Conservation (phyloP, 2,329 filamentous ascomycete genomes). For the Dothideomycetidae sp. region DNA sequence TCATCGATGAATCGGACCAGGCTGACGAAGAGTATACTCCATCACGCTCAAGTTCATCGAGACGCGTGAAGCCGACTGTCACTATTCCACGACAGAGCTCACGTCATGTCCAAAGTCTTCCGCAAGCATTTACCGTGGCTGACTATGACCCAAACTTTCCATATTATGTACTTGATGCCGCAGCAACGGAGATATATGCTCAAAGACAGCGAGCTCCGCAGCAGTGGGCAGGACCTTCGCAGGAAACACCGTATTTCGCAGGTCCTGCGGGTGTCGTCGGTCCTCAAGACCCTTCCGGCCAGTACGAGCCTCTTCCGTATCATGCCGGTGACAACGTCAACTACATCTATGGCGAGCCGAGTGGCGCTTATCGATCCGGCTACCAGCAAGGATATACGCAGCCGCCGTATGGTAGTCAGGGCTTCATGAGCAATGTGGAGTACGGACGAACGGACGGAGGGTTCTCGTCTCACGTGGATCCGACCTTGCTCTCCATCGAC, state of each 20-base stretch:
- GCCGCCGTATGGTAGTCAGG: too few relatives aligned
- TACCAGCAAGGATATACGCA: not conserved
- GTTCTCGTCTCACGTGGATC: not conserved
- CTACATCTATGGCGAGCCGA: not conserved
- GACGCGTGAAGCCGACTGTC: too few relatives aligned
- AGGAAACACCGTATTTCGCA: too few relatives aligned
- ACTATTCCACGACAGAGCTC: conserved; percentile 2
- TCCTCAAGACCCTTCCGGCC: too few relatives aligned
- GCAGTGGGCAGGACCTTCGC: too few relatives aligned
- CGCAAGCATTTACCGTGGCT: conserved; percentile 1
- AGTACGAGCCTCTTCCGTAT: conserved; percentile 12
- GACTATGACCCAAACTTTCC: conserved; percentile 5
- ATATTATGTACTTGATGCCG: too few relatives aligned
- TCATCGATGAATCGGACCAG: conserved; percentile 22
- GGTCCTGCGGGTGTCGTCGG: too few relatives aligned
- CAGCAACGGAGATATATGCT: too few relatives aligned
- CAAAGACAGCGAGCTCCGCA: too few relatives aligned
- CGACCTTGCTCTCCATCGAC: conserved; percentile 2
- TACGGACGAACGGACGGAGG: too few relatives aligned
- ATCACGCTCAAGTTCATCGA: too few relatives aligned
- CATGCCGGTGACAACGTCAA: not conserved
- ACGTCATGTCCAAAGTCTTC: not conserved
- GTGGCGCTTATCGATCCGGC: not conserved
- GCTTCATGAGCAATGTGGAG: too few relatives aligned
- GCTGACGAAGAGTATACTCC: conserved; percentile 19